These are phyloP conservation scores for Annulohypoxylon truncatum DNA, from an alignment of 2,329 filamentous ascomycete species.

Conservation along the genomic window DNA sequence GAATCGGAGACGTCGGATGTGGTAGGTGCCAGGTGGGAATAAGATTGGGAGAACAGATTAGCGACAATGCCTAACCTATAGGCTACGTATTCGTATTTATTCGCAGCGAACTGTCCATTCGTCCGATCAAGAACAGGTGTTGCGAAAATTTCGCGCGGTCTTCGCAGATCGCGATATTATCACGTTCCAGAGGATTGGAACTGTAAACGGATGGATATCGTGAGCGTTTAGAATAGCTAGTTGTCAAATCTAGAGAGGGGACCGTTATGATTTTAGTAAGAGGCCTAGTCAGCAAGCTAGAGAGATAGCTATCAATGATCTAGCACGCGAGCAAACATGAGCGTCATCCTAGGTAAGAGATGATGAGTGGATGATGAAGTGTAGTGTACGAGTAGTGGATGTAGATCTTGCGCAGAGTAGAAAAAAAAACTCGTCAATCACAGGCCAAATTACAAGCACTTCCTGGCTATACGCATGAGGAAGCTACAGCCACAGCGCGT, in stretches of 20 bases:
- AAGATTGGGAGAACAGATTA: slow-evolving; percentile 1
- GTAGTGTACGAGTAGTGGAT: background rate
- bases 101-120: slow-evolving; percentile 1
- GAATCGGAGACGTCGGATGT: slow-evolving; percentile 9
- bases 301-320: slow-evolving; percentile 20
- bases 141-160: slow-evolving; percentile 10
- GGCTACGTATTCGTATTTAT: background rate
- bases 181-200: slow-evolving; percentile 27
- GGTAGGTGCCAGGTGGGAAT: background rate
- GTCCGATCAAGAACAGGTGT: slow-evolving; percentile 2
- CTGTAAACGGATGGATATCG: slow-evolving; percentile 21
- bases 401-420: slow-evolving; percentile 27
- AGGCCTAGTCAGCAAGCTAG: slow-evolving; percentile 6
- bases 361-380: slow-evolving; percentile 29
- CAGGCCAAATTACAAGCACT: slow-evolving; percentile 23
- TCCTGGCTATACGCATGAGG: background rate
- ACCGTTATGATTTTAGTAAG: slow-evolving; percentile 11
- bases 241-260: background rate
- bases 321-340: slow-evolving; percentile 19
- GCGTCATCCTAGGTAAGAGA: slow-evolving; percentile 33
- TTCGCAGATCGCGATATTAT: slow-evolving; percentile 12
- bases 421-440: slow-evolving; percentile 32
- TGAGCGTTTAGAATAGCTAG: slow-evolving; percentile 4
- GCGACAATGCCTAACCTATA: slow-evolving; percentile 26
- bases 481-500: slow-evolving; percentile 63